Base-by-base conservation (phyloP, 23 red algal genomes). In the Gracilaria vermiculophylla region DNA sequence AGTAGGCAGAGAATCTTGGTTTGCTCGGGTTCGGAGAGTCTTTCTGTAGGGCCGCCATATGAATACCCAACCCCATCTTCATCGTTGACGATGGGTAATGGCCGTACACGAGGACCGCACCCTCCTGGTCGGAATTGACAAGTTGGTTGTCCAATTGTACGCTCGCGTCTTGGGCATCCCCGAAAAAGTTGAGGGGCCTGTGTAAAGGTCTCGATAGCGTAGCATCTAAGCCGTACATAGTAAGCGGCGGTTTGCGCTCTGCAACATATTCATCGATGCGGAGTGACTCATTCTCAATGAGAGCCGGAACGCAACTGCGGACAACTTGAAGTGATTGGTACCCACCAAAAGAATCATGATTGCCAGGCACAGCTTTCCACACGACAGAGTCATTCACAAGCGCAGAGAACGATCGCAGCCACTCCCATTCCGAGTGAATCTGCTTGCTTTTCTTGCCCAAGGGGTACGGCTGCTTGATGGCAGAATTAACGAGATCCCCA, bases 141-240 rank as follows among this genome's bases (percentile, higher is more conserved):
- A 87, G 62, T 23, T 21, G 44, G 44, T 9, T 19, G 47, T 56
- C 33, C 33, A 81, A 50, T 42, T 80, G 47, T 21, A 44, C 28
- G 21, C 55, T 40, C 20, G 75, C 58, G 6, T 24, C 53, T 52
- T 33, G 24, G 19, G 61, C 74, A 81, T 91, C 76, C 43, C 87
- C 87, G 47, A 91, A 91, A 56, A 91, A 91, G 49, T 91, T 91
- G 52, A 91, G 60, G 7, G 87, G 87, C 29, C 87, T 40, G 37
- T 91, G 87, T 33, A 91, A 53, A 23, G 87, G 87, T 56, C 45
- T 52, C 32, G 37, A 33, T 44, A 81, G 87, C 6, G 87, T 91
- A 31, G 62, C 53, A 71, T 91, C 87, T 15, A 91, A 32, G 36
- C 33, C 74, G 35, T 76, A 32, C 49, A 88, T 10, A 2, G 6